A percentile compares a stretch with the other conserved stretches of the same genome.
These are phyloP conservation scores for Aspergillus mulundensis DNA, from an alignment of 495 filamentous ascomycete species.

Conservation along the genomic window DNA sequence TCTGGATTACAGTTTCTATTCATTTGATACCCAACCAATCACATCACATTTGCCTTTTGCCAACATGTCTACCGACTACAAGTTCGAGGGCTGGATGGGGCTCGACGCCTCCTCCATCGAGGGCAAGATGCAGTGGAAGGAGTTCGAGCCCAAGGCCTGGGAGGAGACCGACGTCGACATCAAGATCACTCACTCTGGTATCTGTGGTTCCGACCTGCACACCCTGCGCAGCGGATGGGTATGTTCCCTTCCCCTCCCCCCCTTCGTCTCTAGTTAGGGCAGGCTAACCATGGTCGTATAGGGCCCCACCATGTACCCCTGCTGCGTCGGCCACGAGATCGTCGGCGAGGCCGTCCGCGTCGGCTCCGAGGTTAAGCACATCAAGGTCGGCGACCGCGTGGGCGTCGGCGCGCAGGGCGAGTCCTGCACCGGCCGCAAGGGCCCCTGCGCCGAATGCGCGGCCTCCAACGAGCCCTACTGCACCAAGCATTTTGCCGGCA, in stretches of 20 bases:
- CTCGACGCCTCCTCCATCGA: conserved; percentile 50
- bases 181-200: conserved; percentile 42
- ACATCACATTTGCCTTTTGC: background rate
- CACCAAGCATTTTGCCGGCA: conserved; percentile 47
- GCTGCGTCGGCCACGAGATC: conserved; percentile 80
- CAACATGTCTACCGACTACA: conserved; percentile 35
- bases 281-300: background rate
- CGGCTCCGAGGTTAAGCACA: conserved; percentile 55
- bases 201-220: conserved; percentile 64
- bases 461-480: conserved; percentile 66
- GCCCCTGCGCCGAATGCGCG: conserved; percentile 67
- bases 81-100: conserved; percentile 85
- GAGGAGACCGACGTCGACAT: conserved; percentile 70
- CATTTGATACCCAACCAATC: background rate
- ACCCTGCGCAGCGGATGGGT: conserved; percentile 72
- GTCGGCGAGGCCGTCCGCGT: conserved; percentile 73
- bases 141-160: conserved; percentile 76
- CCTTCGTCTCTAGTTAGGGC: background rate
- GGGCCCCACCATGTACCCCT: conserved; percentile 60
- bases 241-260: conserved; percentile 6
- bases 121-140: conserved; percentile 76
- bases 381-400: conserved; percentile 80
- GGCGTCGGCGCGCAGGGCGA: conserved; percentile 81
- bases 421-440: conserved; percentile 56
- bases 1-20: background rate